Evolutionary conservation across 2,329 filamentous ascomycete species (phyloP).

Genomic region (Venturia aucupariae): DNA sequence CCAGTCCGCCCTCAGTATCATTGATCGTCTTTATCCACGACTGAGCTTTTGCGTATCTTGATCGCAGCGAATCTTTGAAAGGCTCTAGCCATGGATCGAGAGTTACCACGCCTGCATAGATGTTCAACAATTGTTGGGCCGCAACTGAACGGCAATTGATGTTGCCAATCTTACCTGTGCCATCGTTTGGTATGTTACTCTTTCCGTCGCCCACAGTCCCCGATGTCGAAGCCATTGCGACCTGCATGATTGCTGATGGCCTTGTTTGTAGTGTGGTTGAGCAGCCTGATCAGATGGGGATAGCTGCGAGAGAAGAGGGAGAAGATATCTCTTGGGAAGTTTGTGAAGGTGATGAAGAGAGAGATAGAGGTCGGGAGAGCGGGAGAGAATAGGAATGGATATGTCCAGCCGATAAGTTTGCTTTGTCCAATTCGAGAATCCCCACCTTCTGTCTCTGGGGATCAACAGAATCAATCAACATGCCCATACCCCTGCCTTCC

Average conservation of each 20-base stretch:
- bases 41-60: constrained; percentile 69
- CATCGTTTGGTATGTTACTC: constrained; percentile 53
- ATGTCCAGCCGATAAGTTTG: too few relatives aligned
- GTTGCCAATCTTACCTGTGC: constrained; percentile 50
- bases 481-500: neutral
- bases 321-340: neutral
- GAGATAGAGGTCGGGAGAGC: too few relatives aligned
- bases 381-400: too few relatives aligned
- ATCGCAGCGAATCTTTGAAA: constrained; percentile 67
- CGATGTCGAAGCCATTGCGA: constrained; percentile 3
- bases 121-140: neutral
- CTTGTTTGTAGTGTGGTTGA: neutral
- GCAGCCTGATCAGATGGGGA: neutral
- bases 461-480: neutral
- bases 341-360: neutral
- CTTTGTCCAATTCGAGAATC: neutral
- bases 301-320: neutral
- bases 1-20: constrained; percentile 75
- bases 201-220: neutral
- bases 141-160: constrained; percentile 15
- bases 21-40: constrained; percentile 81
- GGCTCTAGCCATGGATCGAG: constrained; percentile 86
- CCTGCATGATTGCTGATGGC: constrained; percentile 3
- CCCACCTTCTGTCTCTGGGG: neutral
- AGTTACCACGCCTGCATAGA: constrained; percentile 61